Evolutionary conservation across 1,139 yeast species (phyloP).

Genomic region (Trichomonascaceae sp.): DNA sequence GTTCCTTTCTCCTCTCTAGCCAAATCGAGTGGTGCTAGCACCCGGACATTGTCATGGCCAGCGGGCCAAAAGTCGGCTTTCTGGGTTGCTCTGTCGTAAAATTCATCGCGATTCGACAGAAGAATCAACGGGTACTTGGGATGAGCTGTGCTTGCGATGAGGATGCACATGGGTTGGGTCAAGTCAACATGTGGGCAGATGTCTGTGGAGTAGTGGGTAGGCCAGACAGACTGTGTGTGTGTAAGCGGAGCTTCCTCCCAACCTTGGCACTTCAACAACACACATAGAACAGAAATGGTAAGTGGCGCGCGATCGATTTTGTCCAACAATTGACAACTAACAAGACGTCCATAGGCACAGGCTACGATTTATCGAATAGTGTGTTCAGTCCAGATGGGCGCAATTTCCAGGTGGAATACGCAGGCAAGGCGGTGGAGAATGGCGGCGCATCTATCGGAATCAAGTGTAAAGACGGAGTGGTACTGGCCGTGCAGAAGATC

Average conservation of each 20-base stretch:
- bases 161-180: neutral
- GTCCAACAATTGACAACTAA: constrained; percentile 1
- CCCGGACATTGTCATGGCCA: constrained; percentile 20
- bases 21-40: constrained; percentile 65
- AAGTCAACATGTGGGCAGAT: no score
- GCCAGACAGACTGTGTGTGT: no score
- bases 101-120: constrained; percentile 81
- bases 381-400: constrained; percentile 80
- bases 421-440: constrained; percentile 93
- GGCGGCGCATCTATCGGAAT: constrained; percentile 94
- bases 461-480: constrained; percentile 84
- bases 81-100: constrained; percentile 56
- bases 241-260: no score
- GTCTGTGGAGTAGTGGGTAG: no score
- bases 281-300: no score
- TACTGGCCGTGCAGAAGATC: constrained; percentile 91
- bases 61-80: constrained; percentile 42
- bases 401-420: constrained; percentile 97
- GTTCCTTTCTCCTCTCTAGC: constrained; percentile 73
- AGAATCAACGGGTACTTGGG: constrained; percentile 37
- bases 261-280: no score
- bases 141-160: neutral
- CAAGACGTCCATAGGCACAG: constrained; percentile 89
- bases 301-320: constrained; percentile 1
- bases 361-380: constrained; percentile 91